Base-by-base conservation (phyloP, 225 moss, liverwort and hornwort species). In the Takakia lepidozioides region DNA sequence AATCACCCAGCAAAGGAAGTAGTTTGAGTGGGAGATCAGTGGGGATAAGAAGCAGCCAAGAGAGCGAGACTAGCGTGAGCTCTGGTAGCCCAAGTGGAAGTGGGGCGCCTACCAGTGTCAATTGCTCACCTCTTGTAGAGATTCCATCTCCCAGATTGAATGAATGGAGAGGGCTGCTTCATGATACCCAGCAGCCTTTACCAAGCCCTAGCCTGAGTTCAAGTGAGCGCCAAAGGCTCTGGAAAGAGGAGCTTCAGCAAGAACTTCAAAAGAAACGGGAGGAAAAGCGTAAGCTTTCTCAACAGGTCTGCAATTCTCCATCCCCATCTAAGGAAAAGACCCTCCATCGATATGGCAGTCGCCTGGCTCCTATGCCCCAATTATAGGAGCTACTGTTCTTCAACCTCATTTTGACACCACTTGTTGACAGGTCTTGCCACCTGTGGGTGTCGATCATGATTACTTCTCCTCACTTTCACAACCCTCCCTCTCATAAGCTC, bases 181-280 rank as follows among this genome's bases (percentile, higher is more conserved):
- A 64, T 54, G 76, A 77, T 9, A 49, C 71, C 10, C 66, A 71
- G 32, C 36, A 57, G 44, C 23, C 13, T 8, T 11, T 32, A 32
- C 19, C 44, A 18, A 57, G 67, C 5, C 71, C 71, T 3, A 67
- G 58, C 18, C 52, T 62, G 9, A 68, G 68, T 25, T 64, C 75
- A 1, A 57, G 64, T 8, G 75, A 70, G 48, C 70, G 75, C 5
- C 70, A 76, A 49, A 70, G 66, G 55, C 29, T 70, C 40, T 76
- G 75, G 75, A 70, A 70, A 42, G 65, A 70, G 55, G 75, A 76
- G 51, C 51, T 76, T 19, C 75, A 65, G 21, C 65, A 65, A 36
- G 75, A 76, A 58, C 70, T 76, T 29, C 70, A 75, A 65, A 59
- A 62, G 65, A 75, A 70, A 46, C 46, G 75, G 62, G 75, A 50